Conservation (phyloP, 768 basidiomycete species). For the Hericium erinaceus region DNA sequence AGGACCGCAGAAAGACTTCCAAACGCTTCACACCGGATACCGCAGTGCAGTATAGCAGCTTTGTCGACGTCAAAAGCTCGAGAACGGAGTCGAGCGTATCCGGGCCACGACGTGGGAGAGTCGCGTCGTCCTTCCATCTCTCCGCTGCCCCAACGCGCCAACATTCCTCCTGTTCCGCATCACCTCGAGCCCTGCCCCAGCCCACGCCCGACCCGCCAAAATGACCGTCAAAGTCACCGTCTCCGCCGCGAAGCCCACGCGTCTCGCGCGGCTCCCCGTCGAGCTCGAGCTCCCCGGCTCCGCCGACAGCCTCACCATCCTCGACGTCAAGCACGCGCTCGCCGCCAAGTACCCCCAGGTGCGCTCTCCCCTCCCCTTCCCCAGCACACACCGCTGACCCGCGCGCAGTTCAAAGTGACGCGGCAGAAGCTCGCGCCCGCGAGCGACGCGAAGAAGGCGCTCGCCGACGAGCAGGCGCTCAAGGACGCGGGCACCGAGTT, state of each 20-base stretch:
- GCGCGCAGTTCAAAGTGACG: conserved; percentile 52
- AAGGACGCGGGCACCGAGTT: conserved; percentile 55
- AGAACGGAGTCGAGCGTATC: too few species aligned
- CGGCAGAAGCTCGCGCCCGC: conserved; percentile 69
- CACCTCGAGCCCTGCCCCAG: too few species aligned
- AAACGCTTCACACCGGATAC: too few species aligned
- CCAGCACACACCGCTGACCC: neutral
- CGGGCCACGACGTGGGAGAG: too few species aligned
- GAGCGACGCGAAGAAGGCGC: conserved; percentile 46
- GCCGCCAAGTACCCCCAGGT: conserved; percentile 46
- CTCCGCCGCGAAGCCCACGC: conserved; percentile 33
- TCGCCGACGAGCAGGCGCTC: conserved; percentile 57
- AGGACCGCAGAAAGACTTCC: too few species aligned
- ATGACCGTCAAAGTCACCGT: conserved; percentile 42
- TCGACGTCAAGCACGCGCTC: conserved; percentile 61
- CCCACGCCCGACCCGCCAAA: too few species aligned
- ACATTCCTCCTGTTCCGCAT: too few species aligned
- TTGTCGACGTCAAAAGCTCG: too few species aligned
- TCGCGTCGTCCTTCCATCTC: too few species aligned
- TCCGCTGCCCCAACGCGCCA: too few species aligned
- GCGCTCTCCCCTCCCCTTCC: conserved; percentile 6
- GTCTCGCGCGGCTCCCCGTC: conserved; percentile 43
- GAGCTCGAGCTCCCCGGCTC: conserved; percentile 37
- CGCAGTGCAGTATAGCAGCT: too few species aligned
- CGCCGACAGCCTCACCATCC: conserved; percentile 43